Evolutionary conservation across 2,329 filamentous ascomycete species (phyloP).

Genomic region (Sodiomyces alkalinus): DNA sequence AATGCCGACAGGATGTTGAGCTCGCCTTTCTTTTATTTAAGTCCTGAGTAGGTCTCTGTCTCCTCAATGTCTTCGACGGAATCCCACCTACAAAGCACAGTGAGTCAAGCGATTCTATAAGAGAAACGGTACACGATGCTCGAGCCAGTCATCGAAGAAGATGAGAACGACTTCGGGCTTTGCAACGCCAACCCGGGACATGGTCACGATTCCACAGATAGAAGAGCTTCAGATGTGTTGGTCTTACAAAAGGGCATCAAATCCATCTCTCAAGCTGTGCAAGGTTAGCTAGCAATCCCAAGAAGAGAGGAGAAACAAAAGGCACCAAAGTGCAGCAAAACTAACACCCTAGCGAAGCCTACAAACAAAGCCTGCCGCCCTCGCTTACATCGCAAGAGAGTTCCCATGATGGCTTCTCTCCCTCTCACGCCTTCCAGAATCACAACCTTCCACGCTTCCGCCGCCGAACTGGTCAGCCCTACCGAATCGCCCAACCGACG

Average conservation of each 20-base stretch:
- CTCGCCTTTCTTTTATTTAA: too few relatives aligned
- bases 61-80: too few relatives aligned
- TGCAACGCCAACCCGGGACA: not conserved
- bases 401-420: not conserved
- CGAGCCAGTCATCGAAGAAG: constrained; percentile 1
- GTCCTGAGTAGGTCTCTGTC: too few relatives aligned
- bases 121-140: too few relatives aligned
- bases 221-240: not conserved
- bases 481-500: not conserved
- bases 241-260: not conserved
- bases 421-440: not conserved
- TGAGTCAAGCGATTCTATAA: too few relatives aligned
- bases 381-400: not conserved
- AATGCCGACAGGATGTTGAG: too few relatives aligned
- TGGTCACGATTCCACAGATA: too few relatives aligned
- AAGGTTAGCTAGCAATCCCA: not conserved
- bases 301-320: not conserved
- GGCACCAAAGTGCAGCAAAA: not conserved
- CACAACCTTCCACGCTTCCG: not conserved
- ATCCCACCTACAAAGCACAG: too few relatives aligned
- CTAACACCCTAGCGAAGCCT: not conserved
- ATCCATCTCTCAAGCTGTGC: not conserved
- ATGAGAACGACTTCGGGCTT: not conserved
- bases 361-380: not conserved
- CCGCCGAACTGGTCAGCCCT: not conserved